Conservation (phyloP, 495 filamentous ascomycete genomes). For the Talaromyces adpressus region DNA sequence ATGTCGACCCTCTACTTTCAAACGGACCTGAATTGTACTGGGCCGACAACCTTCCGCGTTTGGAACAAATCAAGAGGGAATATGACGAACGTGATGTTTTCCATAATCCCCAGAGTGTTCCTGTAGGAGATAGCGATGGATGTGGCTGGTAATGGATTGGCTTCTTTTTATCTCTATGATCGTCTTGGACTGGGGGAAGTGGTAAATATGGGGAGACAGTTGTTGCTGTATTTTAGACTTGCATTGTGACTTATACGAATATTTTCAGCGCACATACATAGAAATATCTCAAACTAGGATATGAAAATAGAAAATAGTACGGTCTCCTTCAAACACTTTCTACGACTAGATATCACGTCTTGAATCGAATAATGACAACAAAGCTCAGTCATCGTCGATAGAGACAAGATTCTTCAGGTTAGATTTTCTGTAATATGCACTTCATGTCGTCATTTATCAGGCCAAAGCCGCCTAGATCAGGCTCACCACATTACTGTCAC, state of each 20-base stretch:
- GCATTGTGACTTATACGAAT: background rate
- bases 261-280: background rate
- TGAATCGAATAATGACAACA: background rate
- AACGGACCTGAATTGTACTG: conserved; percentile 47
- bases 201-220: background rate
- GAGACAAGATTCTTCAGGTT: background rate
- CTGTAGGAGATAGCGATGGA: background rate
- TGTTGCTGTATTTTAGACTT: background rate
- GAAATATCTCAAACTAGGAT: background rate
- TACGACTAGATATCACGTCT: background rate
- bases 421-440: background rate
- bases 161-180: background rate
- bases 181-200: background rate
- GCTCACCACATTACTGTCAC: background rate
- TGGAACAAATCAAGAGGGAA: conserved; percentile 46
- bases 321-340: background rate
- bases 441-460: too few relatives aligned
- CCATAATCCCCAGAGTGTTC: conserved; percentile 55
- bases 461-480: background rate
- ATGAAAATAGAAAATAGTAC: background rate
- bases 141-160: background rate
- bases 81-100: conserved; percentile 55
- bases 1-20: conserved; percentile 56
- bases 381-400: background rate
- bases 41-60: conserved; percentile 39